Evolutionary conservation across 169 alveolate species (phyloP).

Genomic region (Eimeria acervulina): DNA sequence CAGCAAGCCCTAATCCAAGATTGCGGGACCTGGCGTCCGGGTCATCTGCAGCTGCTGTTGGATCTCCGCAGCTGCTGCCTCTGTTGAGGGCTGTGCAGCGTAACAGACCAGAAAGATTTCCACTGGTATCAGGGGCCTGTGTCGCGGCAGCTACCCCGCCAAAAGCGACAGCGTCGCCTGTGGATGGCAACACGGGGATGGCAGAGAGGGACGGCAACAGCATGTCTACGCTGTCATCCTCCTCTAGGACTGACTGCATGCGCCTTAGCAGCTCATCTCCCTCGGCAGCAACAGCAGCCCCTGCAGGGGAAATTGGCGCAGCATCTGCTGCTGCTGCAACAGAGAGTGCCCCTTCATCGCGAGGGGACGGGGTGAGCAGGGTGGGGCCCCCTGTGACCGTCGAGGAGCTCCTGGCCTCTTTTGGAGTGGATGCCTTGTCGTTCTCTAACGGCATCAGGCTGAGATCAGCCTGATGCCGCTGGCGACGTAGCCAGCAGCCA

Average conservation of each 20-base stretch:
- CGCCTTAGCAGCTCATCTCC: slow-evolving; percentile 68
- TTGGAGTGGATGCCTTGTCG: neutral
- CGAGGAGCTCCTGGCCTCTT: slow-evolving; percentile 34
- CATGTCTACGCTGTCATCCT: slow-evolving; percentile 60
- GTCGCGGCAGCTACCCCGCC: neutral
- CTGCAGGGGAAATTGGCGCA: slow-evolving; percentile 42
- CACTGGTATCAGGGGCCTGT: neutral
- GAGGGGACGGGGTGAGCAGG: neutral
- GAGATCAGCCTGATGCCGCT: slow-evolving; percentile 12
- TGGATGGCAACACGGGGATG: neutral
- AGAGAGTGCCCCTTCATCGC: neutral
- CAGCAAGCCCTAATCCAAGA: slow-evolving; percentile 64
- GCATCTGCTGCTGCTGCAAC: slow-evolving; percentile 8
- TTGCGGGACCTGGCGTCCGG: slow-evolving; percentile 51
- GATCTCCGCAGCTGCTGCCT: neutral
- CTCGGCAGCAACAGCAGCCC: slow-evolving; percentile 53
- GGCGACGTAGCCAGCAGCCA: slow-evolving; percentile 37
- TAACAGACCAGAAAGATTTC: neutral
- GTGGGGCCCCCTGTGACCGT: slow-evolving; percentile 39
- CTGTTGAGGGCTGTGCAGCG: neutral
- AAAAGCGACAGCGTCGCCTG: neutral
- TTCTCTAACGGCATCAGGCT: slow-evolving; percentile 61
- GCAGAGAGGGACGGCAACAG: slow-evolving; percentile 52
- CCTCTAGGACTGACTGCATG: slow-evolving; percentile 64
- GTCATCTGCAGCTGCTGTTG: slow-evolving; percentile 23